phyloP scores from a whole-genome alignment of 129 eudicot species.

The Centella asiatica region DNA sequence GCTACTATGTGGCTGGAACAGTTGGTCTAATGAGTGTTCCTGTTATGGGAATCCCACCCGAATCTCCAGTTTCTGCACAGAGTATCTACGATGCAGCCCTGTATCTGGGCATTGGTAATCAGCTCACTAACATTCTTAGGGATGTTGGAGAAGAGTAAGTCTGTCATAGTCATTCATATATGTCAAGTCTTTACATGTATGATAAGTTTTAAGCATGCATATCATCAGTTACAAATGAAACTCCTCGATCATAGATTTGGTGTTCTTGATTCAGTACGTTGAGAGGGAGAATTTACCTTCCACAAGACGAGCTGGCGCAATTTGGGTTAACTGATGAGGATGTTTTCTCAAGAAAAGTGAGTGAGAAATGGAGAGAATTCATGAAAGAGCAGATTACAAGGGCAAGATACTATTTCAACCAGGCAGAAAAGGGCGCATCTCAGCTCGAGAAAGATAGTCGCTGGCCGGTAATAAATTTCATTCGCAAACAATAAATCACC shows the following conservation, averaged over 20 bases:
- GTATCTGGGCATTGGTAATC: slow-evolving; percentile 82
- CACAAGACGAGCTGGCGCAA: slow-evolving; percentile 80
- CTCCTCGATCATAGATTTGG: background rate
- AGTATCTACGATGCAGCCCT: slow-evolving; percentile 65
- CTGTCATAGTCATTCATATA: background rate
- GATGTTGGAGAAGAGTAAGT: slow-evolving; percentile 98
- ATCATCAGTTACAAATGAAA: background rate
- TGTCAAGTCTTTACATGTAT: background rate
- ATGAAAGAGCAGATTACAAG: slow-evolving; percentile 73
- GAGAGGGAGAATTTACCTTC: slow-evolving; percentile 86
- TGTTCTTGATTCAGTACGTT: slow-evolving; percentile 36
- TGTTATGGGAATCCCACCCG: slow-evolving; percentile 82
- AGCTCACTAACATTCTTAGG: slow-evolving; percentile 86
- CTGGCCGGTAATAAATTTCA: slow-evolving; percentile 63
- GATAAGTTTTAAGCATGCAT: too few species aligned
- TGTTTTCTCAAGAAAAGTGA: slow-evolving; percentile 60
- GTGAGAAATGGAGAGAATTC: slow-evolving; percentile 65
- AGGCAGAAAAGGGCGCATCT: slow-evolving; percentile 75
- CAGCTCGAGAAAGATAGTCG: slow-evolving; percentile 88
- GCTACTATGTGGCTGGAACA: slow-evolving; percentile 92
- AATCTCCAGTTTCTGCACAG: slow-evolving; percentile 43
- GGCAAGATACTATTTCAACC: slow-evolving; percentile 69
- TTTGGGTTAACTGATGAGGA: slow-evolving; percentile 69
- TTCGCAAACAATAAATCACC: too few species aligned
- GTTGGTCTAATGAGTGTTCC: slow-evolving; percentile 94